Base-by-base conservation (phyloP, 176 grass and related monocot species). In the Dendrocalamus sinicus region DNA sequence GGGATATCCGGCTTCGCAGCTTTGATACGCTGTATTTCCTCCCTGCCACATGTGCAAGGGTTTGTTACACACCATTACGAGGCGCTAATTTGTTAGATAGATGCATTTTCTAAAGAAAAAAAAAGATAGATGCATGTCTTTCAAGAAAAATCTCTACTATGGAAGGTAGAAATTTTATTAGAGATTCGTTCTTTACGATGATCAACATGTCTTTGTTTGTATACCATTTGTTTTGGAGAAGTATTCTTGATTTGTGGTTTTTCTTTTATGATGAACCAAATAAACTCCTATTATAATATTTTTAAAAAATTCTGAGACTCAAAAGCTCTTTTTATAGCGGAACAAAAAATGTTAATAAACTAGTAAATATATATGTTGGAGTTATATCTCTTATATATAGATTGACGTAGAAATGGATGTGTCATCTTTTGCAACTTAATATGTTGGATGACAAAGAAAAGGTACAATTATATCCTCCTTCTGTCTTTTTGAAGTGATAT, bases 21-120 rank as follows among this genome's bases (percentile, higher is more conserved):
- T 95, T 98, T 98, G 77, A 98, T 98, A 78, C 96, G 89, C 74
- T 98, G 93, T 91, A 98, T 98, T 87, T 98, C 96, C 70, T 98
- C 96, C 96, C 96, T 98, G 84, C 76, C 76, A 65, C 28, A 35
- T 13, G 35, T 40, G 28, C 79, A 72, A 7, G 13, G 14, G 24
- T 52, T 59, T 58, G 30, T 17, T 15, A 19, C 2, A 20, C 3
- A 8, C 3, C 5, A 43, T 8, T 10, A 59, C 22, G 19, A n/a
- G 6, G 6, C 28, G 24, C 53, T 12, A 24, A 24, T 61, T 74
- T 7, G 46, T 37, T 61, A 30, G 6, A 45, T 63, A 77, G 22
- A 39, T 55, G 8, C 4, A 4, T 54, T 37, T 44, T 47, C 24
- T 51, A 52, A 74, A 73, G 16, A 72, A 14, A 46, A 28, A 28